Conservation (phyloP, 2,329 filamentous ascomycete species). For the Pestalotiopsis sp. region DNA sequence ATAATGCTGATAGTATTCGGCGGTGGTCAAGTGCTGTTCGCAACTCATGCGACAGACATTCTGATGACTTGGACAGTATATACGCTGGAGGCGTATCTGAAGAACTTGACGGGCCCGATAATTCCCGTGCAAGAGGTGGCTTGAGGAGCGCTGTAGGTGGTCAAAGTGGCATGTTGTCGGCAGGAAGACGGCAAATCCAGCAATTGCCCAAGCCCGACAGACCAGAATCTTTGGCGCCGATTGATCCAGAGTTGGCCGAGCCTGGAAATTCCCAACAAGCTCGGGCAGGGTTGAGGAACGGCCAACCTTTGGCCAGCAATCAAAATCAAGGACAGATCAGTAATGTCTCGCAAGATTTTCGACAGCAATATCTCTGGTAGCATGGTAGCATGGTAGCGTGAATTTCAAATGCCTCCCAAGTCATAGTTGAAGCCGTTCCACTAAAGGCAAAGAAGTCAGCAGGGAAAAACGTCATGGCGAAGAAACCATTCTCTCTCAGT, state of each 20-base stretch:
- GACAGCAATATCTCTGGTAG: constrained; percentile 14
- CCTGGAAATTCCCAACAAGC: background rate
- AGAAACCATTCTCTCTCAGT: too few species aligned
- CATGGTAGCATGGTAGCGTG: background rate
- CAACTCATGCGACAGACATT: background rate
- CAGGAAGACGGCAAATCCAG: background rate
- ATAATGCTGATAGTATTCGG: constrained; percentile 2
- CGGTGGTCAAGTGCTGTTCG: constrained; percentile 2
- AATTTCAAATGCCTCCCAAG: background rate
- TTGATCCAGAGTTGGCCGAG: background rate
- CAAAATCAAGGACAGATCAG: background rate
- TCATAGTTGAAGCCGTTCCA: background rate
- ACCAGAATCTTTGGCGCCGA: background rate
- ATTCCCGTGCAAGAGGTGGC: background rate
- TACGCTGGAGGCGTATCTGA: background rate
- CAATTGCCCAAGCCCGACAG: background rate
- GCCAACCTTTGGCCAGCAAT: background rate
- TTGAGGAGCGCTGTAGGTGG: background rate
- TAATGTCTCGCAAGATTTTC: constrained; percentile 3
- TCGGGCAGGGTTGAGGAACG: too few species aligned
- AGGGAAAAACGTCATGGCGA: too few species aligned
- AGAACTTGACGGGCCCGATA: background rate
- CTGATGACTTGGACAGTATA: background rate
- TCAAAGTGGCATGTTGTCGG: background rate
- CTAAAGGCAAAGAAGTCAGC: background rate